Base-by-base conservation (phyloP, 2,329 filamentous ascomycete genomes). In the Nemania diffusa region DNA sequence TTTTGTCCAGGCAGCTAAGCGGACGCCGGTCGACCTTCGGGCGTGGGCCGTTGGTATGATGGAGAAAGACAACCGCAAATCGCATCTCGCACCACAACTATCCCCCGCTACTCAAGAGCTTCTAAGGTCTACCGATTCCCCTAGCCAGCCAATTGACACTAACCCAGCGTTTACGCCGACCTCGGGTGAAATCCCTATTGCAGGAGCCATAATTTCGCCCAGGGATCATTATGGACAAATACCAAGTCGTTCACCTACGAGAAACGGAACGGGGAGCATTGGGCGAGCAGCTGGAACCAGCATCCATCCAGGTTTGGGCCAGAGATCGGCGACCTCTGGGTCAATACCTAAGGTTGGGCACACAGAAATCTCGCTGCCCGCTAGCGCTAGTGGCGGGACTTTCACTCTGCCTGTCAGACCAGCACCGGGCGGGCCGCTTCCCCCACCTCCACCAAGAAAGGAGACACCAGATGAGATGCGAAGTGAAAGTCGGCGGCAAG, bases 41-140 rank as follows among this genome's bases (percentile, higher is more conserved):
- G 92, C 94, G 70, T 99, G 96, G 96, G 95, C 96, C 24, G 89
- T 97, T 56, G 90, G 92, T 75, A 88, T 98, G 84, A 95, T 98
- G 88, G 94, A 97, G 78, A 90, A 91, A 74, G 92, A 97, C 80
- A 97, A 97, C 80, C 92, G 96, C 78, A 97, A 97, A 80, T 97
- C 94, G 29, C 95, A 97, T 78, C 87, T 97, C 42, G 92, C 90
- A 17, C 93, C 94, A 37, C 90, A 92, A 75, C 84, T 92, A 48
- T 92, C 91, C 11, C 93, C 94, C 0, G 88, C 92, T 8, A 93
- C 92, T 1, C 90, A 92, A 76, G 91, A 93, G 11, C 85, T 95
- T 37, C 85, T 94, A 55, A 88, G 91, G 66, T 86, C 86, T 27
- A 84, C 81, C 72, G 88, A 90, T 73, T 90, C 88, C 11, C 87